Conservation (phyloP, 768 basidiomycete species). For the Calocybe indica region DNA sequence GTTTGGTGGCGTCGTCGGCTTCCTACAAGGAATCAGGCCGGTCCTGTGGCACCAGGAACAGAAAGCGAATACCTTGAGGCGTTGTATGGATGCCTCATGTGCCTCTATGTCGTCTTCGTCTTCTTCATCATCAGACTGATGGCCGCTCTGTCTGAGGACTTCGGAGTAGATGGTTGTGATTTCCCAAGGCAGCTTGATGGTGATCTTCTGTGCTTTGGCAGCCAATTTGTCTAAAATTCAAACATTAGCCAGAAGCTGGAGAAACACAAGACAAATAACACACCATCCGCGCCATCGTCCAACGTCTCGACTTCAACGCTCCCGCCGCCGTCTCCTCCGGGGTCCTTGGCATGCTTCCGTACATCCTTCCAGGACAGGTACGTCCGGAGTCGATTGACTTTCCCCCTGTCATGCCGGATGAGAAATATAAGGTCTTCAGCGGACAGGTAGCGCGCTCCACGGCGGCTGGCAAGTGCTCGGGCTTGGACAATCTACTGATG, state of each 20-base stretch:
- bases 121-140: slow-evolving; percentile 90
- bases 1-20: slow-evolving; percentile 89
- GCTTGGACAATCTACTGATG: slow-evolving; percentile 77
- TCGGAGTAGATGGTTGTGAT: slow-evolving; percentile 89
- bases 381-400: slow-evolving; percentile 87
- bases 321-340: slow-evolving; percentile 73
- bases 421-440: slow-evolving; percentile 96
- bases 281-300: slow-evolving; percentile 81
- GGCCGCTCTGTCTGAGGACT: slow-evolving; percentile 65
- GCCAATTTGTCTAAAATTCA: slow-evolving; percentile 59
- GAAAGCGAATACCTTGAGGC: slow-evolving; percentile 54
- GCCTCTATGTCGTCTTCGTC: slow-evolving; percentile 96
- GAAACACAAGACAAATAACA: slow-evolving; percentile 10
- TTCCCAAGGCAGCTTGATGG: slow-evolving; percentile 96
- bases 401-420: slow-evolving; percentile 89
- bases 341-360: slow-evolving; percentile 90
- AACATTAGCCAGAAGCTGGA: background rate
- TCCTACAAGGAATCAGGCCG: slow-evolving; percentile 42
- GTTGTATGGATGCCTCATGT: slow-evolving; percentile 87
- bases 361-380: slow-evolving; percentile 98
- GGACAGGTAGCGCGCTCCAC: slow-evolving; percentile 80
- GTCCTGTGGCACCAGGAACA: background rate
- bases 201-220: slow-evolving; percentile 86
- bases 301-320: slow-evolving; percentile 78
- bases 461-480: slow-evolving; percentile 71